Evolutionary conservation across 331 rosid species (phyloP).

Genomic region (Erythrophleum ivorense): DNA sequence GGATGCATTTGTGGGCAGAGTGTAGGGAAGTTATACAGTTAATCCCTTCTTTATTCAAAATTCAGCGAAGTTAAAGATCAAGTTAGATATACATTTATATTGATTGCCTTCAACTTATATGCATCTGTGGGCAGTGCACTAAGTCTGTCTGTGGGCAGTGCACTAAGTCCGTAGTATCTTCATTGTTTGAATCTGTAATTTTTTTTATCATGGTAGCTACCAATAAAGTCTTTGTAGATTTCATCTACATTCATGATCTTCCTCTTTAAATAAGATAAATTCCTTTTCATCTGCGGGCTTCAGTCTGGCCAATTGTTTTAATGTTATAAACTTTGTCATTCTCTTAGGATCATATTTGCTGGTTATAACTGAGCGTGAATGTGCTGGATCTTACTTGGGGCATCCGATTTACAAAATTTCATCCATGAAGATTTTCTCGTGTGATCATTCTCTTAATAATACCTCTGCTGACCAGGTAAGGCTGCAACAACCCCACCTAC

Average conservation of each 20-base stretch:
- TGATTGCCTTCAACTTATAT: neutral
- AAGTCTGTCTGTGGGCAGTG: neutral
- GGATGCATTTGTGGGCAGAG: neutral
- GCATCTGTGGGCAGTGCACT: neutral
- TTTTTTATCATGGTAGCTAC: constrained; percentile 33
- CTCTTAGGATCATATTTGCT: constrained; percentile 71
- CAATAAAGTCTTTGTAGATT: neutral
- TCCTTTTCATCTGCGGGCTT: constrained; percentile 13
- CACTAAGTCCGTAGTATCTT: neutral
- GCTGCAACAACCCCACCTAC: constrained; percentile 6
- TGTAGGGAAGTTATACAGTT: neutral
- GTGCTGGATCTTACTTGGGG: constrained; percentile 79
- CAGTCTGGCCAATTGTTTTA: neutral
- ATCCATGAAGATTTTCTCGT: constrained; percentile 71
- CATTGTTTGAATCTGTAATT: constrained; percentile 4
- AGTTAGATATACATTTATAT: constrained; percentile 27
- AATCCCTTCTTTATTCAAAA: neutral
- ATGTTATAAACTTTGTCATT: constrained; percentile 29
- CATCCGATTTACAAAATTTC: constrained; percentile 71
- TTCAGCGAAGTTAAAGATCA: constrained; percentile 8
- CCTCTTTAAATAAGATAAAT: neutral
- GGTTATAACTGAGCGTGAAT: constrained; percentile 63
- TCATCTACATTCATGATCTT: constrained; percentile 7
- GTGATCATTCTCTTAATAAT: constrained; percentile 66
- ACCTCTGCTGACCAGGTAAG: constrained; percentile 70